Evolutionary conservation across 2,329 filamentous ascomycete species (phyloP), one percentile per base, ranked within the genome.

Genomic region (Claviceps sp.): DNA sequence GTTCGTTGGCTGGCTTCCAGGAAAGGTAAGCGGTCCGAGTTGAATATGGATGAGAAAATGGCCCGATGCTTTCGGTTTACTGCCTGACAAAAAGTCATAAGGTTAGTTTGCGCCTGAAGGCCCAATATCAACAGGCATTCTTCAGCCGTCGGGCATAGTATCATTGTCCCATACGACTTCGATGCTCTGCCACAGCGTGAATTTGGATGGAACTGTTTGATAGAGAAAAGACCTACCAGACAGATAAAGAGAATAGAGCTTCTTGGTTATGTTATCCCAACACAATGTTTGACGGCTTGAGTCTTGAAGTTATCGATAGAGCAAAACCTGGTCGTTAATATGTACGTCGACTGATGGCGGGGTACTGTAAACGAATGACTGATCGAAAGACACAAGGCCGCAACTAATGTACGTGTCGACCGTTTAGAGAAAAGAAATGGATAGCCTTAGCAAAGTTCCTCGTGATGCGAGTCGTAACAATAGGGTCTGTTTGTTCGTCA

Each of bases 91-190:
- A 46, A 13, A 46, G 17, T 17, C 13, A n/a, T 48, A 37, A 50
- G 38, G 52, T 44, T 14, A 34, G 44, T 54, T 51, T 47, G 48
- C 52, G 52, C 52, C 48, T 51, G 34, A 54, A 48, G 37, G 52
- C 52, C 52, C 40, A 41, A 50, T 44, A n/a, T 30, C 17, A 39
- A 24, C 43, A 45, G 45, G 34, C 45, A 44, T 5, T 44, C 16
- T 2, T 43, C 19, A 19, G 5, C 13, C 44, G 10, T 50, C 34
- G 40, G 44, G 52, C 48, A 34, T 46, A 51, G 19, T 34, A 19
- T 40, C 17, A 30, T 47, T 48, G 22, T 48, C 47, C 40, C 37
- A 40, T 17, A 26, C n/a, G 38, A 43, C 38, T 19, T 17, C 14
- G 45, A 43, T 43, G n/a, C 26, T 34, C 19, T 34, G 19, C 11